Conservation (phyloP, 345 rosid genomes). For the Durio zibethinus region DNA sequence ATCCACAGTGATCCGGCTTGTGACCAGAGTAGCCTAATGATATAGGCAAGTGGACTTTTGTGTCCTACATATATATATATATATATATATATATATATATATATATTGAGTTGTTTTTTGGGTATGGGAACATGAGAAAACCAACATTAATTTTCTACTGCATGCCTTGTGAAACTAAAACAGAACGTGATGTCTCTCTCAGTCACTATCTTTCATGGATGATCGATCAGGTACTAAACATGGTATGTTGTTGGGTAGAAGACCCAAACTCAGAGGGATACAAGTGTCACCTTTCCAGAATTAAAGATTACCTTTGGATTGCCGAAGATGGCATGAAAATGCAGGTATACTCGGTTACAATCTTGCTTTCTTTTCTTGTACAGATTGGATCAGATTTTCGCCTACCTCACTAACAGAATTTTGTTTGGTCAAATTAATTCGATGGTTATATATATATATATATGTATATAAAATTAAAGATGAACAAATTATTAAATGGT, state of each 20-base stretch:
- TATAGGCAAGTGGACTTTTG: too few relatives aligned
- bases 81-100: too few relatives aligned
- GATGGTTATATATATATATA: not conserved
- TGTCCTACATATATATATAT: too few relatives aligned
- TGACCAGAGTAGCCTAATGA: too few relatives aligned
- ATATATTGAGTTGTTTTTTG: too few relatives aligned
- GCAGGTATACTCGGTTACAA: constrained; percentile 33
- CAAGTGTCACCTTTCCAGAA: constrained; percentile 46
- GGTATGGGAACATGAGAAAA: not conserved
- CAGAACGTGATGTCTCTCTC: not conserved
- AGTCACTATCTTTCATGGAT: too few relatives aligned
- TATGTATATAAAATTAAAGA: too few relatives aligned
- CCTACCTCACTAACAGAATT: not conserved
- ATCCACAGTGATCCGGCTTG: too few relatives aligned
- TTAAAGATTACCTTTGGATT: constrained; percentile 59
- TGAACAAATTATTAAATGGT: not conserved
- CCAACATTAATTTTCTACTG: too few relatives aligned
- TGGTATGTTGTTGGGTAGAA: constrained; percentile 63
- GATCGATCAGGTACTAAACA: constrained; percentile 42
- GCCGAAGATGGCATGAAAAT: constrained; percentile 76
- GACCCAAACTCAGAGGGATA: constrained; percentile 50
- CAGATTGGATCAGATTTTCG: not conserved
- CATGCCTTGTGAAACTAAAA: not conserved
- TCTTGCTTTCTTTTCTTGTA: not conserved
- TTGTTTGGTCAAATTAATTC: not conserved